These are phyloP conservation scores for Cyanodermella asteris DNA, from an alignment of 2,329 filamentous ascomycete species.

Conservation along the genomic window DNA sequence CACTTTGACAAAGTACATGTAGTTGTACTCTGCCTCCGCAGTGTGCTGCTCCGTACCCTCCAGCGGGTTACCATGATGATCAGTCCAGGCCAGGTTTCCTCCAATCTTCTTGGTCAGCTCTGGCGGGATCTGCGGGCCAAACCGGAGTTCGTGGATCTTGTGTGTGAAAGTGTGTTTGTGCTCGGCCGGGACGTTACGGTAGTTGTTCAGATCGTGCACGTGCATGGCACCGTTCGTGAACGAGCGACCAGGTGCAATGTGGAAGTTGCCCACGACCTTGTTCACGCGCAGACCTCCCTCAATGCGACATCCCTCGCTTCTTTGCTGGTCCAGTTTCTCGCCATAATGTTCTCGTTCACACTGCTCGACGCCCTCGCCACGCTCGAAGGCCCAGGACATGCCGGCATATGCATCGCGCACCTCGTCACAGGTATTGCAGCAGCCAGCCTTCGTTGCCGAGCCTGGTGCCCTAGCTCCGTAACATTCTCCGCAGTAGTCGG, in stretches of 20 bases:
- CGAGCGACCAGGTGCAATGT: constrained; percentile 84
- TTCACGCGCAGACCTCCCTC: constrained; percentile 86
- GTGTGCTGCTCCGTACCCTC: constrained; percentile 61
- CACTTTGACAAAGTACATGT: constrained; percentile 98
- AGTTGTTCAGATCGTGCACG: constrained; percentile 92
- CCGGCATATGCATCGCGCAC: constrained; percentile 84
- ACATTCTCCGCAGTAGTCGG: constrained; percentile 80
- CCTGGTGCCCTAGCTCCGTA: constrained; percentile 61
- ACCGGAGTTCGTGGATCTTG: constrained; percentile 68
- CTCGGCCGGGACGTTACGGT: constrained; percentile 51
- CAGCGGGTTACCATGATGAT: constrained; percentile 80
- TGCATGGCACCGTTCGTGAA: constrained; percentile 96
- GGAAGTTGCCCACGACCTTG: constrained; percentile 97
- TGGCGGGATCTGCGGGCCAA: constrained; percentile 76
- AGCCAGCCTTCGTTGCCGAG: constrained; percentile 57
- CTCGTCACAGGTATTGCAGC: constrained; percentile 94
- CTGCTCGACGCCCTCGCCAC: constrained; percentile 82
- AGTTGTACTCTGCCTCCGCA: constrained; percentile 71
- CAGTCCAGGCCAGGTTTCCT: constrained; percentile 45
- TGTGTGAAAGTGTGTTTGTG: constrained; percentile 74
- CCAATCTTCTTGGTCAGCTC: constrained; percentile 40
- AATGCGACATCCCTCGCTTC: constrained; percentile 81
- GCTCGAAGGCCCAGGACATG: constrained; percentile 81
- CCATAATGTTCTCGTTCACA: constrained; percentile 87
- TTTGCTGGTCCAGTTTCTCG: constrained; percentile 68